Evolutionary conservation across 2,329 filamentous ascomycete genomes (phyloP).

Genomic region (Scolecobasidium constrictum): DNA sequence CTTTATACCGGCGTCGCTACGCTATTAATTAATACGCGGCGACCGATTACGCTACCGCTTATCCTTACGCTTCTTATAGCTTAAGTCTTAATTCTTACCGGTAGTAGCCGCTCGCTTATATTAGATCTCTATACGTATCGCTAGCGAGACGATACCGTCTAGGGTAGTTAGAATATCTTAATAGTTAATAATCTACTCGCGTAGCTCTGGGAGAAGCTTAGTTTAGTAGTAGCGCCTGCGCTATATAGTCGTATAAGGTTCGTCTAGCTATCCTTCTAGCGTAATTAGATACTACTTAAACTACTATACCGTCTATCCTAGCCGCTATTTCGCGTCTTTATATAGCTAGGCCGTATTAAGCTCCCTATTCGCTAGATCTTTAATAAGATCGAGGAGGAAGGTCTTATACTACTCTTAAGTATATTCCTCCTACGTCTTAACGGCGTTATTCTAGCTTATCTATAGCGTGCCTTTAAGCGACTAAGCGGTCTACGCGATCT

Average conservation of each 20-base stretch:
- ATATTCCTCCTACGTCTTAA: not conserved
- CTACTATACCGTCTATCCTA: not conserved
- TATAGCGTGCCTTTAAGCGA: not conserved
- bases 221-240: not conserved
- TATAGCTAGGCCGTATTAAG: not conserved
- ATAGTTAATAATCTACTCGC: not conserved
- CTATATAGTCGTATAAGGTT: not conserved
- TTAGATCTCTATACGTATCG: not conserved
- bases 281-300: slow-evolving; percentile 5
- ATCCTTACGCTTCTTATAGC: not conserved
- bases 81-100: not conserved
- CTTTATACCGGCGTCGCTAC: not conserved
- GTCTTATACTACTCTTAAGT: slow-evolving; percentile 1
- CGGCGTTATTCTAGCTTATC: not conserved
- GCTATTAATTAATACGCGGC: too few relatives aligned
- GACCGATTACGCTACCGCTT: too few relatives aligned
- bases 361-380: not conserved
- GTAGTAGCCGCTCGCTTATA: not conserved
- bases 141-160: not conserved
- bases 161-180: slow-evolving; percentile 1
- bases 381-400: slow-evolving; percentile 1
- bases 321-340: slow-evolving; percentile 2
- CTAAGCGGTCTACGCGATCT: not conserved
- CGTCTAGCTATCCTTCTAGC: not conserved
- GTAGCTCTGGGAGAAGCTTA: not conserved